A percentile compares a stretch with the other conserved stretches of the same genome.
Evolutionary conservation across 345 rosid species (phyloP).

Genomic region (Clausena lansium): DNA sequence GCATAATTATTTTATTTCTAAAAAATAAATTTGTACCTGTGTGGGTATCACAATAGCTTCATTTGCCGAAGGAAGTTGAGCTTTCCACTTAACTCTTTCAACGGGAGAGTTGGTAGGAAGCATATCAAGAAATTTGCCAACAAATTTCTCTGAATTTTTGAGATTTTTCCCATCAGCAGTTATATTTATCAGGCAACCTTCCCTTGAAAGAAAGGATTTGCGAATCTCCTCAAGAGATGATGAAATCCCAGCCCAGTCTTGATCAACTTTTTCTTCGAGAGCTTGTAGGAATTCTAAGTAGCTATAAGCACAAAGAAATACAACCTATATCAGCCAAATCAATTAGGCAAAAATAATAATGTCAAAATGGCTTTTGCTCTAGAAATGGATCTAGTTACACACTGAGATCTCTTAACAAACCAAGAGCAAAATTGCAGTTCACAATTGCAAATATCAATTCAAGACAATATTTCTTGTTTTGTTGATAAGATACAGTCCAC

Average conservation of each 20-base stretch:
- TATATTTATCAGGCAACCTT: constrained; percentile 81
- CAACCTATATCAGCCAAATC: constrained; percentile 12
- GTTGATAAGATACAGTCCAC: not conserved
- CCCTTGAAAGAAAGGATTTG: constrained; percentile 63
- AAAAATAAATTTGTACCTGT: constrained; percentile 46
- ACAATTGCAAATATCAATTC: constrained; percentile 1
- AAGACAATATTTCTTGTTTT: not conserved
- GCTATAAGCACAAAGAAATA: constrained; percentile 38
- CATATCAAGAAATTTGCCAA: constrained; percentile 78
- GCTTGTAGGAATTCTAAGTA: constrained; percentile 76
- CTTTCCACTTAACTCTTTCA: constrained; percentile 52
- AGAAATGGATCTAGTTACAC: not conserved
- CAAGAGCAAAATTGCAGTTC: not conserved
- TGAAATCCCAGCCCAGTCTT: constrained; percentile 85
- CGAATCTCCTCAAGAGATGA: constrained; percentile 90
- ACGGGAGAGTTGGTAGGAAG: constrained; percentile 65
- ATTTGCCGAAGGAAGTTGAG: constrained; percentile 55
- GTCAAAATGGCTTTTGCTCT: constrained; percentile 4
- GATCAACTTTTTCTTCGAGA: constrained; percentile 84
- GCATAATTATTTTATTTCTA: not conserved
- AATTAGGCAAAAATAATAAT: not conserved
- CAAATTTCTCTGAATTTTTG: constrained; percentile 48
- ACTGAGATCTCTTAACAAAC: not conserved
- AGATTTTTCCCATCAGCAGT: constrained; percentile 84
- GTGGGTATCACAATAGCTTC: constrained; percentile 96